Base-by-base conservation (phyloP, 345 rosid species). In the Cardamine resedifolia region DNA sequence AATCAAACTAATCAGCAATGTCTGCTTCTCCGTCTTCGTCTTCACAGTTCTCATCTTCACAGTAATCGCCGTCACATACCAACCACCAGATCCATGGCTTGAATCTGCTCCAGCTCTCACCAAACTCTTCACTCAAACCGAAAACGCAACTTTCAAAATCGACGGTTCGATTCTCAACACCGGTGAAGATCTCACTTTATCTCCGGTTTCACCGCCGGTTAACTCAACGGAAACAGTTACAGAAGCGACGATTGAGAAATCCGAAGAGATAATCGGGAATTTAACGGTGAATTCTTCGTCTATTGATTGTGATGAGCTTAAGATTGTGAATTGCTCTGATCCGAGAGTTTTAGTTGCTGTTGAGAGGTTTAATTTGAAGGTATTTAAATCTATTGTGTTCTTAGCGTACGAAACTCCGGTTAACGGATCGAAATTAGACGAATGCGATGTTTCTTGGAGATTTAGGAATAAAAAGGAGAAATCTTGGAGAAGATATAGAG, bases 81-180 rank as follows among this genome's bases (percentile, higher is more conserved):
- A 91, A 72, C 99, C 99, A 4, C 96, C 93, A 66, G 96, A 91
- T 85, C 96, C 97, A 77, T 91, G 96, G 96, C 90, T 95, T 30
- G 88, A 95, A 64, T 88, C 98, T 6, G 96, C 97, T 68, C 96
- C 96, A 0, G 90, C 90, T 11, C 73, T 95, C 9, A 85, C 96
- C 16, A 87, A 82, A 52, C 86, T 95, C 77, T 83, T 91, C 68
- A 86, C 99, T 10, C 74, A 69, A 59, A 81, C 73, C 44, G 87
- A 88, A 26, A 90, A 91, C 64, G 96, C 96, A 59, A 90, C 98
- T 71, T 91, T 95, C 74, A 84, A 85, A 71, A 83, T 65, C 64
- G 99, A 95, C 74, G 76, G 79, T 20, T 87, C 97, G 0, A 68
- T 87, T 10, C 79, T 89, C 76, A 85, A 81, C 56, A 91, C 98